Evolutionary conservation across 306 rosid genomes (phyloP).

Genomic region (Lathyrus oleraceus): DNA sequence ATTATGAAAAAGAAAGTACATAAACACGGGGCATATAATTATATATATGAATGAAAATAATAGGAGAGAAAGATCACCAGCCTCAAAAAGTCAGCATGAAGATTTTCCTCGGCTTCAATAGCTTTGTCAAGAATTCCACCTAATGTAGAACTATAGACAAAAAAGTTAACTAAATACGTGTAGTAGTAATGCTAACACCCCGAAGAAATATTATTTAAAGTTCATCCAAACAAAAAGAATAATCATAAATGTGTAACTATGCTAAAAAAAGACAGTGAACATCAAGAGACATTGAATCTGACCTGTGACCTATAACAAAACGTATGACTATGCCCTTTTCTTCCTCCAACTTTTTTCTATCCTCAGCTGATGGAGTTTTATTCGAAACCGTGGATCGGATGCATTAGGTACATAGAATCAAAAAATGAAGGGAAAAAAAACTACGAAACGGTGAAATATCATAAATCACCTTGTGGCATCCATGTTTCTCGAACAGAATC

Average conservation of each 20-base stretch:
- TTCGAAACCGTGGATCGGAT: constrained; percentile 41
- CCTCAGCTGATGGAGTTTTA: constrained; percentile 49
- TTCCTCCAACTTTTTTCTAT: constrained; percentile 80
- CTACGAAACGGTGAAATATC: constrained; percentile 10
- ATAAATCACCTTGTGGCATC: constrained; percentile 85
- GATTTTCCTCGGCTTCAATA: constrained; percentile 74
- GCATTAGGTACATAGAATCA: constrained; percentile 19
- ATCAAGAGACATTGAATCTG: constrained; percentile 36
- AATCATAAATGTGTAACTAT: constrained; percentile 25
- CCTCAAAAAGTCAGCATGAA: constrained; percentile 73
- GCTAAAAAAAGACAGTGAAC: constrained; percentile 7
- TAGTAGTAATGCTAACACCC: constrained; percentile 13
- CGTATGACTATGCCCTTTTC: constrained; percentile 86
- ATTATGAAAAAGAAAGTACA: constrained; percentile 9
- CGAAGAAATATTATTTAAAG: constrained; percentile 2
- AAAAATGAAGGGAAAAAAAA: constrained; percentile 26
- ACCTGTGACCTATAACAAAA: constrained; percentile 92
- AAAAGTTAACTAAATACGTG: constrained; percentile 26
- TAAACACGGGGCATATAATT: constrained; percentile 9
- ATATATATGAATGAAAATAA: constrained; percentile 29
- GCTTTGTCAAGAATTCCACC: constrained; percentile 87
- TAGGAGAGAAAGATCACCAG: constrained; percentile 61
- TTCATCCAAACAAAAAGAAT: neutral
- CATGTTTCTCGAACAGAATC: constrained; percentile 88
- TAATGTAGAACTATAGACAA: constrained; percentile 56